Evolutionary conservation across 108 stramenopile genomes (phyloP), one percentile per base, ranked within the genome.

Genomic region (Nannochloropsis salina): DNA sequence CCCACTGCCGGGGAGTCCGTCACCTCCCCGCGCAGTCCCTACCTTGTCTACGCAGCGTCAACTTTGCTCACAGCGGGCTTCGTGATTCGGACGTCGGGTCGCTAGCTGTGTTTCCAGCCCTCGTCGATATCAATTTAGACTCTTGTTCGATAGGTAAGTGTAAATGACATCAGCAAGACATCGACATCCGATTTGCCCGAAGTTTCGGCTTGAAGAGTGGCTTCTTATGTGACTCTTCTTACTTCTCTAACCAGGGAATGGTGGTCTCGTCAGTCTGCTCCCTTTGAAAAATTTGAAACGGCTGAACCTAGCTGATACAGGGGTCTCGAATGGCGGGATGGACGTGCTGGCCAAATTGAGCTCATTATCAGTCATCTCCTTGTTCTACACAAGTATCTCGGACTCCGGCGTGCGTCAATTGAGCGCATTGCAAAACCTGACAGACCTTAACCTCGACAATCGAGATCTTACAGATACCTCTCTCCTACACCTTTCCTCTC

Each of bases 401-500:
- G n/a, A 74, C 8, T 4, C 61, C 0, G 61, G 61, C 61, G 61
- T 74, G 20, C 61, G n/a, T 15, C 61, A 74, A n/a, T n/a, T 74
- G 6, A 74, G 3, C 61, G 4, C 2, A 15, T 74, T 74, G n/a
- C 15, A 74, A 74, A 74, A 74, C n/a, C 61, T 74, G 15, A 74
- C 61, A 15, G 15, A 15, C 8, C 61, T 74, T 74, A 74, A 74
- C 61, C 61, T 74, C 2, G 61, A 74, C n/a, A 74, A 2, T 74
- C 61, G 61, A n/a, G 61, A 74, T n/a, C n/a, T 74, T 15, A 74
- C 61, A 15, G 61, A 74, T 74, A 15, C 15, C 15, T 74, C 61
- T n/a, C 61, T 74, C 61, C n/a, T 74, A n/a, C 61, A 74, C n/a
- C 4, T 74, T n/a, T 74, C 61, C 20, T n/a, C 61, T 74, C 61